Conservation (phyloP, 2,329 filamentous ascomycete species). For the Plectosphaerella plurivora region DNA sequence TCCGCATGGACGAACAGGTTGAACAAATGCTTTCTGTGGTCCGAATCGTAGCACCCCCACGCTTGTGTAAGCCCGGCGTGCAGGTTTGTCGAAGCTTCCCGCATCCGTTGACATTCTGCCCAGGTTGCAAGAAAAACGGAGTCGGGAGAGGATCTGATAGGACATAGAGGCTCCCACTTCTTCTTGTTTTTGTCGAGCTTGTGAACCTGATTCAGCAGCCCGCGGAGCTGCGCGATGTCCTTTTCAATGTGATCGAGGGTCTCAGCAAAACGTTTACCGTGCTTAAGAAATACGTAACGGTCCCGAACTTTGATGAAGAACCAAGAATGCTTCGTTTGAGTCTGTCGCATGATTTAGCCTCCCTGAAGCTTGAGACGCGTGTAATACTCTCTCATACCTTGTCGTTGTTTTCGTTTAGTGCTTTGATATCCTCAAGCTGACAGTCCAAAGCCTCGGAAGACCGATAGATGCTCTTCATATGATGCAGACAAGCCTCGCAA, state of each 20-base stretch:
- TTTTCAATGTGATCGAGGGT: background rate
- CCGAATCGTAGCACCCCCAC: slow-evolving; percentile 4
- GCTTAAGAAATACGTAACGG: background rate
- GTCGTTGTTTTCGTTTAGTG: too few relatives aligned
- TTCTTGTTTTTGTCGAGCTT: background rate
- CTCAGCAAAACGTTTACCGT: background rate
- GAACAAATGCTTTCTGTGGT: slow-evolving; percentile 3
- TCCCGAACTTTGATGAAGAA: slow-evolving; percentile 3
- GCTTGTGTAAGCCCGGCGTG: slow-evolving; percentile 1
- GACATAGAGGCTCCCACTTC: background rate
- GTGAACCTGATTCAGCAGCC: slow-evolving; percentile 3
- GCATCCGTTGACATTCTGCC: background rate
- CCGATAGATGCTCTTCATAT: too few relatives aligned
- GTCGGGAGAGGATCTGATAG: background rate
- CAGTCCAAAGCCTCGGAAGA: too few relatives aligned
- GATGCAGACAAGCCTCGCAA: slow-evolving; percentile 1
- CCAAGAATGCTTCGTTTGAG: too few relatives aligned
- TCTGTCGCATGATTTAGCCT: too few relatives aligned
- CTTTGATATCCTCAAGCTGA: too few relatives aligned
- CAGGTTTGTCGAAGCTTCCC: slow-evolving; percentile 1
- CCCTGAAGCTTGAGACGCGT: background rate
- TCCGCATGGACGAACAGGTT: slow-evolving; percentile 7
- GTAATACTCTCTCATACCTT: background rate
- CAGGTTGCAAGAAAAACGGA: background rate
- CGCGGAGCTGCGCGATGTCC: slow-evolving; percentile 1